Conservation (phyloP, 1,284 basidiomycete species). For the Trametes sp. region DNA sequence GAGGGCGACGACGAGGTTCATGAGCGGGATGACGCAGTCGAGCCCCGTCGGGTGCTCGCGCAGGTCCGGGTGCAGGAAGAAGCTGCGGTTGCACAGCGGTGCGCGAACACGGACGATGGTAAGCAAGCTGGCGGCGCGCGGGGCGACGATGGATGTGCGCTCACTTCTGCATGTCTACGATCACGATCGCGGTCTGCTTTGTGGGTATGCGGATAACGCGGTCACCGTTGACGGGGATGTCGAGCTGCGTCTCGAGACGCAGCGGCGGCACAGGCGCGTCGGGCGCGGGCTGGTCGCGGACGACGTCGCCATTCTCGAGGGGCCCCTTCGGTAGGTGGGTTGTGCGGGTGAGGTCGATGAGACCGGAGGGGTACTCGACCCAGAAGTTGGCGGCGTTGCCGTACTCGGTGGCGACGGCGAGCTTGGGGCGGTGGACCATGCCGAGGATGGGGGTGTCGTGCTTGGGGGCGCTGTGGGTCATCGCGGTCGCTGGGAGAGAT, state of each 20-base stretch:
- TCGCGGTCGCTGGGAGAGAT: conserved; percentile 8
- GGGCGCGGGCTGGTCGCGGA: conserved; percentile 19
- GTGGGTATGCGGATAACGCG: conserved; percentile 59
- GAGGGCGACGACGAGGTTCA: conserved; percentile 56
- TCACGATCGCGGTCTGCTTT: conserved; percentile 59
- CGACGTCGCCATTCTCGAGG: conserved; percentile 26
- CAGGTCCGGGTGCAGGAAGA: conserved; percentile 70
- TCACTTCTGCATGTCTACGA: conserved; percentile 81
- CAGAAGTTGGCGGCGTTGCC: conserved; percentile 66
- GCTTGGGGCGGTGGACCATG: conserved; percentile 55
- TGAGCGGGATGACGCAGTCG: conserved; percentile 62
- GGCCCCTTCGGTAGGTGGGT: conserved; percentile 43
- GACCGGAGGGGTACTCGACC: conserved; percentile 72
- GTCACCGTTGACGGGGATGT: conserved; percentile 60
- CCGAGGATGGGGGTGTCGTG: conserved; percentile 52
- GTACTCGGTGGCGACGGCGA: conserved; percentile 56
- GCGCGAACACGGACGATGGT: not conserved
- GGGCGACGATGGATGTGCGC: conserved; percentile 38
- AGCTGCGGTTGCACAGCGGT: no score
- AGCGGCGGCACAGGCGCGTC: conserved; percentile 45
- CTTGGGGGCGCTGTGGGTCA: conserved; percentile 34
- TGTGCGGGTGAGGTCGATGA: conserved; percentile 65
- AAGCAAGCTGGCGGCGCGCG: not conserved
- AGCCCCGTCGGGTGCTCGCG: conserved; percentile 63
- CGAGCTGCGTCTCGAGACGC: conserved; percentile 50